A percentile compares a stretch with the other conserved stretches of the same genome.
phyloP scores from a whole-genome alignment of 2,329 filamentous ascomycete genomes.

The Mycosphaerella arachidis region DNA sequence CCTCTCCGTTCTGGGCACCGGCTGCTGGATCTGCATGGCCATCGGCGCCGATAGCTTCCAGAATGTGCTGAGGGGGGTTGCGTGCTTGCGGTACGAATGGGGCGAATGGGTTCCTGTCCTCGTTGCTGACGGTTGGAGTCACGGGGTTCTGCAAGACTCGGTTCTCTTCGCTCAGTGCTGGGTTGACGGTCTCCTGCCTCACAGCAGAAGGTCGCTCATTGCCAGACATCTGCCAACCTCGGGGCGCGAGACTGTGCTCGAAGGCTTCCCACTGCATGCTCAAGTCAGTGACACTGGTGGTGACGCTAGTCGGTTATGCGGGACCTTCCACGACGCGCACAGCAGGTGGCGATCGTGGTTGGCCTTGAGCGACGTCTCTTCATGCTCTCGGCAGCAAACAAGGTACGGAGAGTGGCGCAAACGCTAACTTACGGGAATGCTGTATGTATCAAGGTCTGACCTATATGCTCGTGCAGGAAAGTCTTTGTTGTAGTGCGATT shows the following conservation, averaged over 20 bases:
- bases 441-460: neutral
- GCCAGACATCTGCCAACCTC: constrained; percentile 21
- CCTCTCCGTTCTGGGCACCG: constrained; percentile 45
- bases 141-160: constrained; percentile 19
- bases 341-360: neutral
- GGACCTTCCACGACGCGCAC: neutral
- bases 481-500: neutral
- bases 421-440: neutral
- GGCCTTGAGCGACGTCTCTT: neutral
- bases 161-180: constrained; percentile 17
- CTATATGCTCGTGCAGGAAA: neutral
- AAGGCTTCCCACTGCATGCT: constrained; percentile 14
- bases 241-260: constrained; percentile 12
- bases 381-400: constrained; percentile 1
- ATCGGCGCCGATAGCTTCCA: constrained; percentile 21
- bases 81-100: constrained; percentile 4
- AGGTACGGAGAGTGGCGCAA: neutral
- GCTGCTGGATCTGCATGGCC: constrained; percentile 37
- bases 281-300: constrained; percentile 12
- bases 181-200: constrained; percentile 17
- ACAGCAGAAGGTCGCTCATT: constrained; percentile 15
- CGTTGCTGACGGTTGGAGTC: constrained; percentile 24
- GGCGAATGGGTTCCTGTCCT: constrained; percentile 13
- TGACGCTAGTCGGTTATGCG: neutral
- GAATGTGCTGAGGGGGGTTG: constrained; percentile 17